Evolutionary conservation across 805 yeast species (phyloP).

Genomic region (Blastobotrys peoriensis): DNA sequence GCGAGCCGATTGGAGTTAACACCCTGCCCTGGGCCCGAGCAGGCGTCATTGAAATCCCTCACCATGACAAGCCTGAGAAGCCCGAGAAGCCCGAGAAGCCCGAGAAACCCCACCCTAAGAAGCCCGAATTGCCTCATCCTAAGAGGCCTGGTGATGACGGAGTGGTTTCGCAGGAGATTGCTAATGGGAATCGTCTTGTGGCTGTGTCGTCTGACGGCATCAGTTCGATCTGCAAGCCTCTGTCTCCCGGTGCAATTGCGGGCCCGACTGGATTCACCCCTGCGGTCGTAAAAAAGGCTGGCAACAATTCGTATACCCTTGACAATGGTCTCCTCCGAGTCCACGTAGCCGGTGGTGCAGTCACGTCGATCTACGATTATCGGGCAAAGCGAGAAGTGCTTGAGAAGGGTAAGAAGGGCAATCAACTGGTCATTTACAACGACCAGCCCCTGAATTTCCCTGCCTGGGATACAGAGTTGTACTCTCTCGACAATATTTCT

Average conservation of each 20-base stretch:
- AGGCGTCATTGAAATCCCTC: conserved; percentile 39
- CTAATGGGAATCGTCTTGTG: background rate
- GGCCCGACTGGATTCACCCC: background rate
- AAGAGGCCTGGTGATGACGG: no score
- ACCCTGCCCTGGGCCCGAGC: conserved; percentile 62
- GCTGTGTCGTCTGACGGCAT: background rate
- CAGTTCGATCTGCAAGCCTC: background rate
- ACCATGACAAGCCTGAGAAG: background rate
- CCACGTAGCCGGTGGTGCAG: conserved; percentile 52
- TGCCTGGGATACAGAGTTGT: conserved; percentile 97
- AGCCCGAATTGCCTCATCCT: no score
- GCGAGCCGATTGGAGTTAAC: conserved; percentile 33
- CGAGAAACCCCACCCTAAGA: no score
- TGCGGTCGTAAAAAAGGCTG: conserved; percentile 41
- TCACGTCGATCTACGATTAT: conserved; percentile 60
- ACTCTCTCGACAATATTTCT: conserved; percentile 65
- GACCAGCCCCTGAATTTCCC: conserved; percentile 90
- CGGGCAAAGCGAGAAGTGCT: conserved; percentile 58
- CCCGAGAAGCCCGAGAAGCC: no score
- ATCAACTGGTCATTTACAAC: conserved; percentile 74
- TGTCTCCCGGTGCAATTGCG: background rate
- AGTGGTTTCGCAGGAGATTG: background rate
- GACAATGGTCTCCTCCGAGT: conserved; percentile 60
- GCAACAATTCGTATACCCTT: conserved; percentile 42
- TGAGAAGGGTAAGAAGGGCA: conserved; percentile 59